Evolutionary conservation across 2,329 filamentous ascomycete genomes (phyloP).

Genomic region (Apiospora arundinis): DNA sequence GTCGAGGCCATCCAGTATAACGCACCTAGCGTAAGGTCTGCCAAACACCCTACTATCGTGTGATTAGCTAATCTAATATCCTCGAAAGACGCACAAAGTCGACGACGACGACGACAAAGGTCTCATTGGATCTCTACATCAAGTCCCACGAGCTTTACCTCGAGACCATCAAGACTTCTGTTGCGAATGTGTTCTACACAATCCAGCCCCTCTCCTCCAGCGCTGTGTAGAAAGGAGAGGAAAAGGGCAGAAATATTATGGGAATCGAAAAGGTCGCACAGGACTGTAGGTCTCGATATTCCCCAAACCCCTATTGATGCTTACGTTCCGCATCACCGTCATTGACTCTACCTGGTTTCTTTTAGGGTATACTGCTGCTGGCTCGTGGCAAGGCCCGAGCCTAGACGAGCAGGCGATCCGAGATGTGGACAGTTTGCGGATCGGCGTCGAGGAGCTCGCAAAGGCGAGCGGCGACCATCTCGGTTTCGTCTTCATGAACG

Average conservation of each 20-base stretch:
- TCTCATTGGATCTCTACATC: conserved; percentile 28
- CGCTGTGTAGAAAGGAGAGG: background rate
- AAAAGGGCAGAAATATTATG: background rate
- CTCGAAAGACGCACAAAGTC: background rate
- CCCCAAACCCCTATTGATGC: no score
- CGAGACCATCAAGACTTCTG: background rate
- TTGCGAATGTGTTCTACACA: background rate
- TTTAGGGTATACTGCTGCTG: background rate
- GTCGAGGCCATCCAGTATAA: background rate
- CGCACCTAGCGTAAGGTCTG: background rate
- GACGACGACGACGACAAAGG: conserved; percentile 24
- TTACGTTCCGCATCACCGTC: no score
- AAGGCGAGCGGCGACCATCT: background rate
- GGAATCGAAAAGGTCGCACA: background rate
- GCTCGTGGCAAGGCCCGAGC: background rate
- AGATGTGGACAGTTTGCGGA: background rate
- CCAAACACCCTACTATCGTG: no score
- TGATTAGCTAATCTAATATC: background rate
- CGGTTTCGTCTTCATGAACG: background rate
- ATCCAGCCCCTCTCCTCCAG: background rate
- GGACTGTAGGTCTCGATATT: background rate
- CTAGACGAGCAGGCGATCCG: background rate
- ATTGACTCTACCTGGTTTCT: no score
- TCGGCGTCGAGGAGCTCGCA: background rate
- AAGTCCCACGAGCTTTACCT: conserved; percentile 25